Percentiles rank a stretch among this genome's conserved stretches.
Conservation (phyloP, 2,329 filamentous ascomycete genomes). For the Paecilomyces variotii region DNA sequence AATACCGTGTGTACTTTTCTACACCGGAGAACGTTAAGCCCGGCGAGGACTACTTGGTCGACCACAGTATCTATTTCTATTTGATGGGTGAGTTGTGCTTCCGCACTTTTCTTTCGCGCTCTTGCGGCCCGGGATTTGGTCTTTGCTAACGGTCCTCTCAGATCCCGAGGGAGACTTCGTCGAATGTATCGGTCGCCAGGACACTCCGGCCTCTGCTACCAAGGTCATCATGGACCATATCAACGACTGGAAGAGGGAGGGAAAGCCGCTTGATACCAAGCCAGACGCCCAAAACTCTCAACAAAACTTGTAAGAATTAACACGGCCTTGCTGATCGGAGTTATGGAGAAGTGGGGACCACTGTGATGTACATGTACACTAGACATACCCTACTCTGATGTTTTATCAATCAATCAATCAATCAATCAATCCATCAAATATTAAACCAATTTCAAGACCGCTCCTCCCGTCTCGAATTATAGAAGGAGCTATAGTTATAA, state of each 20-base stretch:
- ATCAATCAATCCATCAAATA: background rate
- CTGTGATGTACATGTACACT: slow-evolving; percentile 11
- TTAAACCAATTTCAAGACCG: background rate
- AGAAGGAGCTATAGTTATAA: no score
- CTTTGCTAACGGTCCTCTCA: slow-evolving; percentile 18
- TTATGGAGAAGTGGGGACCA: background rate
- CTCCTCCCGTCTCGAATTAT: background rate
- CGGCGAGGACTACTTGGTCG: slow-evolving; percentile 93
- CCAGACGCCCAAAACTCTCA: slow-evolving; percentile 6
- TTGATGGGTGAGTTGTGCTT: slow-evolving; percentile 62
- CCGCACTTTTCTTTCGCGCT: background rate
- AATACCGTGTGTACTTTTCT: slow-evolving; percentile 94
- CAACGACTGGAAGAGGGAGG: slow-evolving; percentile 59
- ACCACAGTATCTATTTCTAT: slow-evolving; percentile 99
- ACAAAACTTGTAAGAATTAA: background rate
- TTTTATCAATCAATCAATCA: background rate
- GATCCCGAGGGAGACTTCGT: slow-evolving; percentile 98
- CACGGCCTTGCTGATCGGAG: slow-evolving; percentile 2
- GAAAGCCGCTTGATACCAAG: slow-evolving; percentile 43
- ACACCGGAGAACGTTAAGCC: slow-evolving; percentile 82
- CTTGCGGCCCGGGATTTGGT: background rate
- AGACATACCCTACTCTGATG: slow-evolving; percentile 19
- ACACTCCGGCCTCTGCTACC: slow-evolving; percentile 79
- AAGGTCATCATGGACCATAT: slow-evolving; percentile 81
- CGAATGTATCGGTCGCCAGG: slow-evolving; percentile 89